Evolutionary conservation across 768 basidiomycete species (phyloP).

Genomic region (Leccinum variicolor): DNA sequence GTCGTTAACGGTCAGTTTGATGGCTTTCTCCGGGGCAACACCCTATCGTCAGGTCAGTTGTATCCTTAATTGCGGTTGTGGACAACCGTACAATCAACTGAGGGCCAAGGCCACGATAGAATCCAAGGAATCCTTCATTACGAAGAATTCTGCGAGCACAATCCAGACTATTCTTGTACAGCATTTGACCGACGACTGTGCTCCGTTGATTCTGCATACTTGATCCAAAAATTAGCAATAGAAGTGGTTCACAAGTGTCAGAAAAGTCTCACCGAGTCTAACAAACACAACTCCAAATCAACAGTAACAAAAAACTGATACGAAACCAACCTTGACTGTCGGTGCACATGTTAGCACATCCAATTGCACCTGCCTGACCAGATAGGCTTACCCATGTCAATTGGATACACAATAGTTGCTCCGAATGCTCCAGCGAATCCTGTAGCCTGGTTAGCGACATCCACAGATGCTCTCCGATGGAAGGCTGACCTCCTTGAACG

Average conservation of each 20-base stretch:
- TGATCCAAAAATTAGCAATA: slow-evolving; percentile 3
- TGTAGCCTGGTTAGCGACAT: slow-evolving; percentile 29
- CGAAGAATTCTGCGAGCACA: slow-evolving; percentile 91
- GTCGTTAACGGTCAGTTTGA: slow-evolving; percentile 97
- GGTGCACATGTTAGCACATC: slow-evolving; percentile 9
- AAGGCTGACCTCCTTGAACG: slow-evolving; percentile 65
- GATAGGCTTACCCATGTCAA: slow-evolving; percentile 70
- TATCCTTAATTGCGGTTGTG: background rate
- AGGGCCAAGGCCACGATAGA: slow-evolving; percentile 94
- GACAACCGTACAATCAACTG: slow-evolving; percentile 71
- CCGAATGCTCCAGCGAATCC: slow-evolving; percentile 92
- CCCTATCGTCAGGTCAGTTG: slow-evolving; percentile 48
- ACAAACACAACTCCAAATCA: slow-evolving; percentile 6
- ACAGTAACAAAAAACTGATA: background rate
- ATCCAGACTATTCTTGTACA: slow-evolving; percentile 96
- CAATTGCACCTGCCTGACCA: background rate
- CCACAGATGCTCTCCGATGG: background rate
- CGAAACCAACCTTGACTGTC: slow-evolving; percentile 65
- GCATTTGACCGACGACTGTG: slow-evolving; percentile 92
- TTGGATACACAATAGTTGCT: slow-evolving; percentile 97
- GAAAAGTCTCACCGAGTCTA: slow-evolving; percentile 54
- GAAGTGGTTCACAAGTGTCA: background rate
- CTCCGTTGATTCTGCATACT: slow-evolving; percentile 98
- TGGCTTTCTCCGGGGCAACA: slow-evolving; percentile 95
- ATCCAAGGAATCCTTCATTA: slow-evolving; percentile 93